phyloP scores from a whole-genome alignment of 2,329 filamentous ascomycete species.

The Pyrenophora seminiperda region DNA sequence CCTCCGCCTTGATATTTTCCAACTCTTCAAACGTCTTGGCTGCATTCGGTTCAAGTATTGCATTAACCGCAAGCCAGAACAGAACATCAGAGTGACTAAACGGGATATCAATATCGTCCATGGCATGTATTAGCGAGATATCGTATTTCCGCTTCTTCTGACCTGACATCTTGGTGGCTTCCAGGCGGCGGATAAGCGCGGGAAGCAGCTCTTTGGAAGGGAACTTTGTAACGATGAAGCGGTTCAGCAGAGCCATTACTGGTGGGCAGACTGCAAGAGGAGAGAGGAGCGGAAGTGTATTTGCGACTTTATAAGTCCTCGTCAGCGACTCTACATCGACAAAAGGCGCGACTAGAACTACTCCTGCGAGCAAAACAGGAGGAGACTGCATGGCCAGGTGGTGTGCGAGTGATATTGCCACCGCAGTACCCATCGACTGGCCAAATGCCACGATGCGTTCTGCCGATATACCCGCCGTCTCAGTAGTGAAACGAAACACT shows the following conservation, averaged over 20 bases:
- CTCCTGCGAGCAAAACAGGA: constrained; percentile 59
- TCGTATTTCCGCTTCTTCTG: constrained; percentile 52
- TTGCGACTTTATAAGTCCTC: constrained; percentile 63
- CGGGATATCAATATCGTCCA: constrained; percentile 60
- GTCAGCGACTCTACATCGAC: constrained; percentile 60
- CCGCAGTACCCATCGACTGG: constrained; percentile 65
- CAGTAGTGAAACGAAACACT: constrained; percentile 60
- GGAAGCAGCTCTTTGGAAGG: constrained; percentile 57
- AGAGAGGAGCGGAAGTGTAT: constrained; percentile 59
- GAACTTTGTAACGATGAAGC: constrained; percentile 59
- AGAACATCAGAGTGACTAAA: constrained; percentile 57
- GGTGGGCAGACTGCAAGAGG: constrained; percentile 57
- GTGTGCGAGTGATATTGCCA: constrained; percentile 53
- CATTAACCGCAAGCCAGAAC: constrained; percentile 63
- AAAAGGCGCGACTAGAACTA: constrained; percentile 63
- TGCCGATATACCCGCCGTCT: constrained; percentile 58
- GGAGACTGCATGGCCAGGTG: constrained; percentile 51
- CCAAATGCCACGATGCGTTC: constrained; percentile 63
- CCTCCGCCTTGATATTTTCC: constrained; percentile 50
- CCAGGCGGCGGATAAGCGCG: constrained; percentile 48
- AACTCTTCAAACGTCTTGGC: constrained; percentile 54
- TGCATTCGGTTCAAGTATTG: constrained; percentile 37
- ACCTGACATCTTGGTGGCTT: constrained; percentile 26
- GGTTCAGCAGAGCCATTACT: constrained; percentile 50
- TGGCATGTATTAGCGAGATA: constrained; percentile 57